These are phyloP conservation scores for Phaffomyces thermotolerans DNA, from an alignment of 805 yeast species.

Conservation along the genomic window DNA sequence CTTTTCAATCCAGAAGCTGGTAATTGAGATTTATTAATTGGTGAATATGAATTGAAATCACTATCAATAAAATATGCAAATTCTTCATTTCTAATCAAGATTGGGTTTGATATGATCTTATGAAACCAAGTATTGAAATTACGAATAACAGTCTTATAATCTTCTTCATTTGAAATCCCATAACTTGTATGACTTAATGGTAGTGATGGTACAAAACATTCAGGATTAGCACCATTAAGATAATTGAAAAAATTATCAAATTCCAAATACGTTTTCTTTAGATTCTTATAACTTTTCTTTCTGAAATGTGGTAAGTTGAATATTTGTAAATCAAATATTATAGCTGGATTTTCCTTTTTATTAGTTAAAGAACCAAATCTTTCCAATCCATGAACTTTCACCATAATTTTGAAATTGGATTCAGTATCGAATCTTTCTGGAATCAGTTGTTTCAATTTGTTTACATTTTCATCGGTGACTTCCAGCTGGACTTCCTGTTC, in stretches of 20 bases:
- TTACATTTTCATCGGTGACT: slow-evolving; percentile 3
- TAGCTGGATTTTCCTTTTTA: slow-evolving; percentile 70
- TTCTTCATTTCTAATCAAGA: slow-evolving; percentile 83
- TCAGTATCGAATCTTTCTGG: slow-evolving; percentile 21
- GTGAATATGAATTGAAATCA: slow-evolving; percentile 49
- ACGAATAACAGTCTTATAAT: slow-evolving; percentile 44
- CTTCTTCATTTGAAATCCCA: slow-evolving; percentile 83
- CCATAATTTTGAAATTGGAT: slow-evolving; percentile 35
- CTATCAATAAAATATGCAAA: slow-evolving; percentile 76
- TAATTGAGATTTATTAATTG: slow-evolving; percentile 46
- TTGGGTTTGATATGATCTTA: slow-evolving; percentile 63
- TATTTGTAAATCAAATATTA: slow-evolving; percentile 61
- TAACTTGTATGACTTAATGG: slow-evolving; percentile 71
- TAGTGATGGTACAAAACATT: slow-evolving; percentile 86
- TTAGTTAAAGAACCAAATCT: slow-evolving; percentile 43
- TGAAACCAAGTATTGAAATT: slow-evolving; percentile 84
- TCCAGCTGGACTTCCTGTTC: background rate
- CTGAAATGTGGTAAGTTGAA: slow-evolving; percentile 67
- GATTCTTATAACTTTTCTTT: slow-evolving; percentile 57
- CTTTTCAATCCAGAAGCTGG: slow-evolving; percentile 84
- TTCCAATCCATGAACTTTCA: slow-evolving; percentile 65
- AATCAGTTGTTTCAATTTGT: slow-evolving; percentile 6
- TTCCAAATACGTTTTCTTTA: slow-evolving; percentile 78
- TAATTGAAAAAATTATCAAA: slow-evolving; percentile 69
- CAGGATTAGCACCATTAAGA: slow-evolving; percentile 74